Percentiles rank a stretch among this genome's conserved stretches.
phyloP scores from a whole-genome alignment of 2,329 filamentous ascomycete species.

The Aspergillus japonicus region DNA sequence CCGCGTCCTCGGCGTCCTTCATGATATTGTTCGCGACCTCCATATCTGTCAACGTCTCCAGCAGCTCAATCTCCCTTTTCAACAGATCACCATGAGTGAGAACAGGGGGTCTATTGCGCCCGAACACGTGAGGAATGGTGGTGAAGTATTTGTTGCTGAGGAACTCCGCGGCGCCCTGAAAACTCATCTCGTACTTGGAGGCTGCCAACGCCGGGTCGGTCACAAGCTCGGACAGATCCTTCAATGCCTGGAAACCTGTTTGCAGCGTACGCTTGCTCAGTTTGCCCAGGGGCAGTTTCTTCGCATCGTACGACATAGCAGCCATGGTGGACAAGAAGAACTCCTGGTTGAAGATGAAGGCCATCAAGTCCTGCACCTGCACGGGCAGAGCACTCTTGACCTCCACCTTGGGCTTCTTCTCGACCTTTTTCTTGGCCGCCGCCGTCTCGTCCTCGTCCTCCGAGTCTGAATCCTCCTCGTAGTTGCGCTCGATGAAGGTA shows the following conservation, averaged over 20 bases:
- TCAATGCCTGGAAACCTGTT: slow-evolving; percentile 72
- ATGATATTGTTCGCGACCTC: slow-evolving; percentile 77
- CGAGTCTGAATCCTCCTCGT: slow-evolving; percentile 63
- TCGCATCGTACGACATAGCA: slow-evolving; percentile 46
- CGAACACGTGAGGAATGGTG: slow-evolving; percentile 77
- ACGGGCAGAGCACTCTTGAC: slow-evolving; percentile 58
- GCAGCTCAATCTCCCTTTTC: slow-evolving; percentile 73
- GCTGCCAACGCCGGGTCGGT: slow-evolving; percentile 51
- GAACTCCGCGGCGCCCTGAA: slow-evolving; percentile 52
- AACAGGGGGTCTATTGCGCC: slow-evolving; percentile 69
- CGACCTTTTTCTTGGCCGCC: slow-evolving; percentile 34
- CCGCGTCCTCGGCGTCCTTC: slow-evolving; percentile 60
- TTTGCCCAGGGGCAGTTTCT: slow-evolving; percentile 81
- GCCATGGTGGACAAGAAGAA: slow-evolving; percentile 62
- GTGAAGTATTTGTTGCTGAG: slow-evolving; percentile 79
- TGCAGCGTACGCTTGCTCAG: slow-evolving; percentile 75
- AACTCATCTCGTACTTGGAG: slow-evolving; percentile 43
- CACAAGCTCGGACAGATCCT: slow-evolving; percentile 70
- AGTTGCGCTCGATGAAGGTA: slow-evolving; percentile 76
- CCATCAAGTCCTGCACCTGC: slow-evolving; percentile 67
- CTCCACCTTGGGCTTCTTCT: slow-evolving; percentile 36
- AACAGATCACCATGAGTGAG: slow-evolving; percentile 59
- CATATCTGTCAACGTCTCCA: slow-evolving; percentile 82
- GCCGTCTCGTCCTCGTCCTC: slow-evolving; percentile 43
- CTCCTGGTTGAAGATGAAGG: slow-evolving; percentile 77